These are phyloP conservation scores for Aphelidium insulamus DNA, from an alignment of 371 early-diverging fungal genomes.

Conservation along the genomic window DNA sequence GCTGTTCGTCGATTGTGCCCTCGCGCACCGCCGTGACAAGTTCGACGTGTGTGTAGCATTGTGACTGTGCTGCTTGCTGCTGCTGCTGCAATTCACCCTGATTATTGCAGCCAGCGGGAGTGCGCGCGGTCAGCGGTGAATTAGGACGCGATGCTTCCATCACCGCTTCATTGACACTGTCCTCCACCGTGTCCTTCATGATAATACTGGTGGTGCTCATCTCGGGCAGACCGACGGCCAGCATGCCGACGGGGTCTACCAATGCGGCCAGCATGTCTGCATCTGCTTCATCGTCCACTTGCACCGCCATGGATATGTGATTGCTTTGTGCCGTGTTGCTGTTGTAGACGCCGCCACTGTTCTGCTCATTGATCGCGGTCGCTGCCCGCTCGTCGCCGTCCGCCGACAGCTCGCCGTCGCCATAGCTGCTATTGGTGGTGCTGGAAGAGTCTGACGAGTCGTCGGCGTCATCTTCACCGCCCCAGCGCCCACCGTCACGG, in stretches of 20 bases:
- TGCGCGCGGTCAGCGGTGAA: neutral
- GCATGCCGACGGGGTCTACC: conserved; percentile 17
- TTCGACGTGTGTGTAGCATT: no score
- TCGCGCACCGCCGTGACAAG: conserved; percentile 31
- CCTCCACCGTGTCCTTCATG: neutral
- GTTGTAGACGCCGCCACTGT: conserved; percentile 2
- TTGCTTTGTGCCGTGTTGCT: no score
- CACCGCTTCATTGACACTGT: neutral
- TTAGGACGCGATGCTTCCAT: neutral
- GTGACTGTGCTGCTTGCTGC: neutral
- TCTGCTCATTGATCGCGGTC: conserved; percentile 2
- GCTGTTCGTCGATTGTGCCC: conserved; percentile 16
- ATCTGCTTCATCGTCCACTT: conserved; percentile 53
- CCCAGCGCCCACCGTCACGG: conserved; percentile 3
- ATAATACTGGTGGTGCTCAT: conserved; percentile 1
- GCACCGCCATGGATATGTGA: conserved; percentile 22
- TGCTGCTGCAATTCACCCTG: conserved; percentile 2
- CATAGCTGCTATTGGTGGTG: conserved; percentile 4
- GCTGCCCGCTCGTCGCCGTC: neutral
- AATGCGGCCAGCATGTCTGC: conserved; percentile 39
- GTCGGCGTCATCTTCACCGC: conserved; percentile 11
- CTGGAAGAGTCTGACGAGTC: conserved; percentile 11
- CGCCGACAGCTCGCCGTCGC: neutral
- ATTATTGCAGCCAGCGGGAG: neutral
- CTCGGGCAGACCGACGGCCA: conserved; percentile 17